Evolutionary conservation across 345 rosid species (phyloP).

Genomic region (Populus davidiana): DNA sequence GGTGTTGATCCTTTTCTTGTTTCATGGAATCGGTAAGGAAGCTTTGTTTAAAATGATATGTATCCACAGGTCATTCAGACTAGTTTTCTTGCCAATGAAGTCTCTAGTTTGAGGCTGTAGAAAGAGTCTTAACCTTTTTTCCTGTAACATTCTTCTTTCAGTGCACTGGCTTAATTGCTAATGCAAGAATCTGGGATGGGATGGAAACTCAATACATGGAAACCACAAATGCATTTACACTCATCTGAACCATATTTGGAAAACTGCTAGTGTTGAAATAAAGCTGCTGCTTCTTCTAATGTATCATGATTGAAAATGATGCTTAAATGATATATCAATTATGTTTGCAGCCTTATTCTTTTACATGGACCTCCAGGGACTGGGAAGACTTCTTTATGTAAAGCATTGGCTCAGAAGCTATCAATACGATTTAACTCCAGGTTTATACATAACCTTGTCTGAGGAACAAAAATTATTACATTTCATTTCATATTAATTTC

Average conservation of each 20-base stretch:
- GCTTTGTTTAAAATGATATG: constrained; percentile 8
- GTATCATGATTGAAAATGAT: background rate
- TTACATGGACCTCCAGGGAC: constrained; percentile 99
- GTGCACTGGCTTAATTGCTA: background rate
- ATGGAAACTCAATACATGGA: background rate
- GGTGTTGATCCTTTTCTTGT: constrained; percentile 88
- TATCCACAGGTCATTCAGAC: background rate
- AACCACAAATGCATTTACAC: background rate
- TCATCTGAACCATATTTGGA: background rate
- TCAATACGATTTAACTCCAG: constrained; percentile 82
- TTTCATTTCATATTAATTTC: background rate
- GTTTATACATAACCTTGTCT: constrained; percentile 31
- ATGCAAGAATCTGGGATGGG: background rate
- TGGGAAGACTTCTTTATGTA: constrained; percentile 93
- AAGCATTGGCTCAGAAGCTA: constrained; percentile 95
- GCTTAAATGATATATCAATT: background rate
- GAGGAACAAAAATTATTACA: background rate
- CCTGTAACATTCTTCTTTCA: background rate
- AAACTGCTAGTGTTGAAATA: background rate
- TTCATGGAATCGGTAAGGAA: constrained; percentile 89
- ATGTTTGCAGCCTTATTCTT: constrained; percentile 71
- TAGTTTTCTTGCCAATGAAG: background rate
- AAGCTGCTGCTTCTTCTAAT: background rate
- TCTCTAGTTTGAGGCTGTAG: background rate
- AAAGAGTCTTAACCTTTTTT: background rate